Base-by-base conservation (phyloP, 768 basidiomycete genomes). In the Suillus plorans region DNA sequence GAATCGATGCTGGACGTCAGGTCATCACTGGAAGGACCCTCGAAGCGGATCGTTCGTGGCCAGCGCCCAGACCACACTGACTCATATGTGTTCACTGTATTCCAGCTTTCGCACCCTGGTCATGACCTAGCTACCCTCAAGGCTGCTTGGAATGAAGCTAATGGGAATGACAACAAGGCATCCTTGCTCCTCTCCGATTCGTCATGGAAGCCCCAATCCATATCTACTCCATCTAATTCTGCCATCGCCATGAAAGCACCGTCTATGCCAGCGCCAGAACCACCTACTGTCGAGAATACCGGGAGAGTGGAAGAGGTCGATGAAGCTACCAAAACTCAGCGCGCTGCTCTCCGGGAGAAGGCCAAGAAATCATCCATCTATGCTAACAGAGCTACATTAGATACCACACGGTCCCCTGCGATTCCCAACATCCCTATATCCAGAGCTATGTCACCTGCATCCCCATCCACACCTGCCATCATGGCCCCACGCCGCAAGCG, bases 301-400 rank as follows among this genome's bases (percentile, higher is more conserved):
- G 90, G 91, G 37, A 81, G 89, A 53, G 88, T 92, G 39, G 85
- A 82, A 64, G 91, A 91, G 72, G 73, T 91, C 31, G 90, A 91
- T 45, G 89, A 92, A 66, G 89, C 87, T n/a, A 83, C 80, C 47
- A 87, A 86, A 68, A 89, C 88, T 2, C 85, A 81, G 67, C 82
- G 88, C 65, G 85, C 82, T 22, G 87, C 89, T 41, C 81, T 81
- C 64, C 88, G 82, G 72, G 90, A 92, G 77, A 88, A 91, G 75
- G 90, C 88, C 25, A 92, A 90, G 75, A 89, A 86, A 71, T 93
- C 92, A n/a, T 82, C 87, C 74, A 94, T 94, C 59, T 93, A 93
- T 68, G 88, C 89, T 49, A 89, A 89, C 67, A 84, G 89, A 63
- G 75, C 81, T 45, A 76, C 78, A 36, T 77, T 89, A 42, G 85